Base-by-base conservation (phyloP, 2,329 filamentous ascomycete genomes). In the Fusarium poae region DNA sequence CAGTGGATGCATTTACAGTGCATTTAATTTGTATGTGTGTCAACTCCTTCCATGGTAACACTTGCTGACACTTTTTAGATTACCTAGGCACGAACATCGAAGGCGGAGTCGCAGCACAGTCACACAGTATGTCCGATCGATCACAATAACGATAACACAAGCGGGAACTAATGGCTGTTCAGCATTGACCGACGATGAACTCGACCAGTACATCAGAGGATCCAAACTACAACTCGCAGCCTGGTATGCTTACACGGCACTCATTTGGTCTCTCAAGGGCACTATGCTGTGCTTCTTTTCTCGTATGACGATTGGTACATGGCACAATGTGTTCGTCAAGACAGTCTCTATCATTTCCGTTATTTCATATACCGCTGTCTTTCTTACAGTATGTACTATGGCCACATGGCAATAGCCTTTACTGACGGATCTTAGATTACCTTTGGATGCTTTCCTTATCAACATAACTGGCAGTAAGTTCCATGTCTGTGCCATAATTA, bases 181-280 rank as follows among this genome's bases (percentile, higher is more conserved):
- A 74, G 70, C 18, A 1, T 57, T 81, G 7, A 76, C 72, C 6
- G 34, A 70, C 0, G 44, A 55, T 0, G 76, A 82, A 9, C 69
- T 79, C 6, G 42, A 58, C 3, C 70, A 77, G 4, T 72, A 79
- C 18, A 60, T 56, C 0, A 56, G 70, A n/a, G 80, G 80, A 2
- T 80, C 78, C 0, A 80, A 79, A 21, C 68, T 80, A 8, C 71
- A 82, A 48, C 68, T 82, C 13, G 58, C 76, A 0, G 80, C 79
- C 0, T 82, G 80, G 81, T 82, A 80, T 29, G 73, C 74, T 9
- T 81, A 81, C 40, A 77, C 78, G 0, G 73, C 75, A 0, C 74
- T 81, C 0, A 74, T 81, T 10, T 82, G 78, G 78, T 76, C 62
- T 6, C 64, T 77, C 4, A 77, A 77, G 37, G 75, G 73, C 6